Percentiles rank a stretch among this genome's conserved stretches.
Conservation (phyloP, 208 protist species). For the Naegleria fowleri region DNA sequence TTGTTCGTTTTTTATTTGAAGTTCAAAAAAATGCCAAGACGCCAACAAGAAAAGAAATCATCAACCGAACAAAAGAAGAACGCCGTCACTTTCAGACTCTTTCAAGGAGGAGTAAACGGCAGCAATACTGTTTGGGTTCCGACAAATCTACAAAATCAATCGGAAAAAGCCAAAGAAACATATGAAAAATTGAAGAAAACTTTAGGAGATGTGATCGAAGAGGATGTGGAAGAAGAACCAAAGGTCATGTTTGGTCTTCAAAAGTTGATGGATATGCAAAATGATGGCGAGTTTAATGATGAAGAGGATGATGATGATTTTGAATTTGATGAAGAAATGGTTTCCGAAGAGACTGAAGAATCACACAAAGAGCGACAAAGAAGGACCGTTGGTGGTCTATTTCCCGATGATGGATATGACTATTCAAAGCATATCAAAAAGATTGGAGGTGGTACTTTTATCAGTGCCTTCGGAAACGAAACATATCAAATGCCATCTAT, state of each 20-base stretch:
- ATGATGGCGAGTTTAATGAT: neutral
- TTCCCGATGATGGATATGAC: slow-evolving; percentile 22
- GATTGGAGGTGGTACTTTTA: neutral
- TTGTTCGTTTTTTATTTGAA: neutral
- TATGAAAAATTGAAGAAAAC: neutral
- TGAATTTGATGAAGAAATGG: neutral
- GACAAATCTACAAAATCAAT: neutral
- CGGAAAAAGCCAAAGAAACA: neutral
- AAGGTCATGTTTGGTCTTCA: neutral
- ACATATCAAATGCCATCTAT: neutral
- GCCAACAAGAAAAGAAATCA: neutral
- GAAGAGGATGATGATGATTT: neutral
- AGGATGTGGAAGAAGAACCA: neutral
- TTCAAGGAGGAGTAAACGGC: neutral
- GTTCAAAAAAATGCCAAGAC: neutral
- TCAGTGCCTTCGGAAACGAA: neutral
- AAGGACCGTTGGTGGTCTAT: neutral
- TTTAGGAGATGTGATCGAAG: neutral
- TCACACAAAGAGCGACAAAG: neutral
- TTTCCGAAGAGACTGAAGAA: neutral
- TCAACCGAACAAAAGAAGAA: neutral
- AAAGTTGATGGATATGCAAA: neutral
- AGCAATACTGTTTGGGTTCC: neutral
- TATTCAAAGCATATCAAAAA: slow-evolving; percentile 2
- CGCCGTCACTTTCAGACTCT: neutral